Evolutionary conservation across 2,329 filamentous ascomycete genomes (phyloP).

Genomic region (Ceratocystis destructans): DNA sequence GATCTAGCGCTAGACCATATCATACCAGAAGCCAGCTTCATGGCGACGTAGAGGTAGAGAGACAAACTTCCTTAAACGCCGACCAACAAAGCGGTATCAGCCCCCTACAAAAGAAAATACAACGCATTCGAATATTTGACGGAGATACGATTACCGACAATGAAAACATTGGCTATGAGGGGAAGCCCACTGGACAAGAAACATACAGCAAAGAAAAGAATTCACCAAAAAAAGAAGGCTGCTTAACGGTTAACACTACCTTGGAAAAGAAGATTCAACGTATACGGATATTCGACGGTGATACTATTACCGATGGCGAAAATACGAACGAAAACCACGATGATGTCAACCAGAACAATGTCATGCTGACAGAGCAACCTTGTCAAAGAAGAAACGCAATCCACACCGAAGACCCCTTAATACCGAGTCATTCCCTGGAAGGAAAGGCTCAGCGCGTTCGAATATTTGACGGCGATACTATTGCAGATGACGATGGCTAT

Average conservation of each 20-base stretch:
- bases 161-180: neutral
- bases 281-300: constrained; percentile 1
- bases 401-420: no score
- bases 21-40: neutral
- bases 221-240: neutral
- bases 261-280: neutral
- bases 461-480: neutral
- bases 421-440: neutral
- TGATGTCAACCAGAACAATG: no score
- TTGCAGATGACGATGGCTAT: neutral
- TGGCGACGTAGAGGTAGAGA: neutral
- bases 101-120: neutral
- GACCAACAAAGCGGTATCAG: neutral
- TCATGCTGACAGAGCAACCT: no score
- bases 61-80: neutral
- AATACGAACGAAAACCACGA: no score
- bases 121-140: neutral
- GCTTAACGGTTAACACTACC: neutral
- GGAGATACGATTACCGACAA: constrained; percentile 1
- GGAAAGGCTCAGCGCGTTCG: neutral
- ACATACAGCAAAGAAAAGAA: neutral
- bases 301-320: neutral
- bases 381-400: no score
- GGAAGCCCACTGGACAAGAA: neutral
- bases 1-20: neutral